Percentiles rank a stretch among this genome's conserved stretches.
These are phyloP conservation scores for Aspergillus neoniger DNA, from an alignment of 2,329 filamentous ascomycete species.

Conservation along the genomic window DNA sequence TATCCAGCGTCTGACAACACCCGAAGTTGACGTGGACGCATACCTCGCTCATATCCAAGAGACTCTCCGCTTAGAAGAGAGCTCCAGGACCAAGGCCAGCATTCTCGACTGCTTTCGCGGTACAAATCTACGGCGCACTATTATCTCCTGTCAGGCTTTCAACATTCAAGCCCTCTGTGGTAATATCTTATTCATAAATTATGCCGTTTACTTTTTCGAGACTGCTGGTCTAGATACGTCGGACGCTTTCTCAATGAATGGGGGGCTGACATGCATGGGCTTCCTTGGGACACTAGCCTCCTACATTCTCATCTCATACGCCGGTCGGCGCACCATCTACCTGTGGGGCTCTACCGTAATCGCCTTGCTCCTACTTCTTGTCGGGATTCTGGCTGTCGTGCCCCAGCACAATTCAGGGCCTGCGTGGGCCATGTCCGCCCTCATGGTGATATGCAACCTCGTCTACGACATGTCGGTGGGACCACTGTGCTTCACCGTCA, in stretches of 20 bases:
- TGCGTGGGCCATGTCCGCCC: constrained; percentile 42
- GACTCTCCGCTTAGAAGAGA: constrained; percentile 10
- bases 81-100: neutral
- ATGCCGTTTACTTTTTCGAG: constrained; percentile 14
- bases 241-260: constrained; percentile 15
- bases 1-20: constrained; percentile 44
- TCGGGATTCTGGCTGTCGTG: constrained; percentile 42
- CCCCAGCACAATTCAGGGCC: constrained; percentile 31
- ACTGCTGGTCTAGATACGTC: constrained; percentile 13
- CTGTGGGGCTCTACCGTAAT: constrained; percentile 36
- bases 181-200: constrained; percentile 11
- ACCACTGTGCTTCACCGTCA: constrained; percentile 53
- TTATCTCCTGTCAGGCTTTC: constrained; percentile 15
- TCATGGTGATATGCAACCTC: constrained; percentile 27
- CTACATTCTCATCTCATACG: constrained; percentile 10
- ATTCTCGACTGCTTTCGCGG: constrained; percentile 11
- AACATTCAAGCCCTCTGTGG: constrained; percentile 16
- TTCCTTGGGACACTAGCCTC: constrained; percentile 13
- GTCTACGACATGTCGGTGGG: constrained; percentile 51
- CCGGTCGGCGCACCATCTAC: constrained; percentile 13
- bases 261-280: constrained; percentile 12
- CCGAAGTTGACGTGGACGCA: constrained; percentile 5
- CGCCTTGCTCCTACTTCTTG: constrained; percentile 36
- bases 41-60: constrained; percentile 10
- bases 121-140: constrained; percentile 8